Evolutionary conservation across 768 basidiomycete genomes (phyloP).

Genomic region (Udeniomyces megalosporus): DNA sequence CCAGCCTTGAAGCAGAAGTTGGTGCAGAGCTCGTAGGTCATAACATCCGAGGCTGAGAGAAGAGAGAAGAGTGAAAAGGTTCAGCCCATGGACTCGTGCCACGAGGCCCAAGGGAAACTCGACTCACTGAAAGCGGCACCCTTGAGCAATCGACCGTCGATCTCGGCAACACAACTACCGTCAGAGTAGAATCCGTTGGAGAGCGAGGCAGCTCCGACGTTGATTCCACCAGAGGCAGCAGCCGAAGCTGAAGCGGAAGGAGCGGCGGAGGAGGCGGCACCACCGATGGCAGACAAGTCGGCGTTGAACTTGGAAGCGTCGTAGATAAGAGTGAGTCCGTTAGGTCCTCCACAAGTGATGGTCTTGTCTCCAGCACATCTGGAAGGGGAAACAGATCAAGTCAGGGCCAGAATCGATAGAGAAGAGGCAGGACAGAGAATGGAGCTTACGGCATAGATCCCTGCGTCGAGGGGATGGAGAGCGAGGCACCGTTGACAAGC

Average conservation of each 20-base stretch:
- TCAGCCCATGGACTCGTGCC: not conserved
- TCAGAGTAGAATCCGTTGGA: not conserved
- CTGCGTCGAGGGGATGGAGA: not conserved
- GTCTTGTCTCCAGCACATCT: conserved; percentile 3
- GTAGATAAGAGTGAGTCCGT: conserved; percentile 6
- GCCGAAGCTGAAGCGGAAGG: not conserved
- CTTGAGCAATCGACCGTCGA: conserved; percentile 2
- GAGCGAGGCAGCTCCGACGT: not conserved
- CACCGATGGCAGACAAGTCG: not conserved
- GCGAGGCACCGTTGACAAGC: conserved; percentile 1
- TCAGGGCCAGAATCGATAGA: not conserved
- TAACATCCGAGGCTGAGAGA: not conserved
- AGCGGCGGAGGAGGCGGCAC: not conserved
- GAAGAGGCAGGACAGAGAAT: not conserved
- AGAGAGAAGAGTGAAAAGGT: not conserved
- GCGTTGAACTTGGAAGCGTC: not conserved
- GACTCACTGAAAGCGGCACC: not conserved
- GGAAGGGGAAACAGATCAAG: no score
- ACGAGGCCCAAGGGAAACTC: not conserved
- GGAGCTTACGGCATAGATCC: not conserved
- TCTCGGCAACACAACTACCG: not conserved
- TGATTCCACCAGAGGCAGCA: not conserved
- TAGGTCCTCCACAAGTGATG: not conserved
- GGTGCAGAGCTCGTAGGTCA: conserved; percentile 5
- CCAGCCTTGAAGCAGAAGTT: conserved; percentile 1